phyloP scores from a whole-genome alignment of 148 eudicot species.

The Rhododendron molle region DNA sequence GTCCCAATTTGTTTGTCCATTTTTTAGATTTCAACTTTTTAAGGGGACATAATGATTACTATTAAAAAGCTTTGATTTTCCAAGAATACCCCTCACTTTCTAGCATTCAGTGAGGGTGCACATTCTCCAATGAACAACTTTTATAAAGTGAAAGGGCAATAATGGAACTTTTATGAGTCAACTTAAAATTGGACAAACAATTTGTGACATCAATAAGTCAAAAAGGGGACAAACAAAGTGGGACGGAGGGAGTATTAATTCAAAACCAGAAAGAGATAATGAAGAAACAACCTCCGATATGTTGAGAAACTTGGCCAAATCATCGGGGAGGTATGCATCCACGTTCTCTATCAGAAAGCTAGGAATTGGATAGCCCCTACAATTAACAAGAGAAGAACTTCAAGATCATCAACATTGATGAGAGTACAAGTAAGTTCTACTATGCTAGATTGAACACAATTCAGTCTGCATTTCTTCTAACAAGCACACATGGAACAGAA shows the following conservation, averaged over 20 bases:
- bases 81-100: too few relatives aligned
- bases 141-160: too few relatives aligned
- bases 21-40: neutral
- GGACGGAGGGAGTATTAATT: neutral
- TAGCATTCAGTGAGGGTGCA: too few relatives aligned
- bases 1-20: neutral
- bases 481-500: neutral
- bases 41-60: too few relatives aligned
- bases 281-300: slow-evolving; percentile 47
- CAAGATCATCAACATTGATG: neutral
- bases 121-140: too few relatives aligned
- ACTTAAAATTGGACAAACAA: neutral
- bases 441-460: neutral
- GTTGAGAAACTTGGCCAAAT: slow-evolving; percentile 45
- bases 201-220: neutral
- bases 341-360: slow-evolving; percentile 64
- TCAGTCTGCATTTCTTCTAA: neutral
- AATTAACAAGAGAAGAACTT: slow-evolving; percentile 9
- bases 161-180: neutral
- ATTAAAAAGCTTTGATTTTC: too few relatives aligned
- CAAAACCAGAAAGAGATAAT: neutral
- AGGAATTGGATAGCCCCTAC: slow-evolving; percentile 93
- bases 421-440: neutral
- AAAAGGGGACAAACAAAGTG: neutral
- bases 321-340: slow-evolving; percentile 65